A percentile compares a stretch with the other conserved stretches of the same genome.
phyloP scores from a whole-genome alignment of 352 stramenopile species.

The Phytophthora pluvialis region DNA sequence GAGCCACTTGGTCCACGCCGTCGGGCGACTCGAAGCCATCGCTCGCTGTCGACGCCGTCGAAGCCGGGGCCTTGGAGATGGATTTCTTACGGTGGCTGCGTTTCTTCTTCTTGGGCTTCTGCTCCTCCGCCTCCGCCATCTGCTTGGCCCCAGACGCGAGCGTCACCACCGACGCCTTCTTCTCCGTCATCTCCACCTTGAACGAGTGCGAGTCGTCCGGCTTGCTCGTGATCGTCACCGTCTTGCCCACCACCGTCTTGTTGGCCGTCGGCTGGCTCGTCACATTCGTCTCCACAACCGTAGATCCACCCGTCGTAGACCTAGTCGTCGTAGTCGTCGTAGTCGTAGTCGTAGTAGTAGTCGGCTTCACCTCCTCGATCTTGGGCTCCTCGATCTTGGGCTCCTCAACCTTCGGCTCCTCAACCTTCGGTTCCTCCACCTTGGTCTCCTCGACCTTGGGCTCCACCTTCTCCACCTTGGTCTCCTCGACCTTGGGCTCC shows the following conservation, averaged over 20 bases:
- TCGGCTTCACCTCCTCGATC: slow-evolving; percentile 18
- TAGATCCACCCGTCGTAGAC: slow-evolving; percentile 24
- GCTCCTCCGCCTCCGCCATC: slow-evolving; percentile 12
- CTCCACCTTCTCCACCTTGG: slow-evolving; percentile 5
- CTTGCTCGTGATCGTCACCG: slow-evolving; percentile 42
- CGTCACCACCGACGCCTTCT: slow-evolving; percentile 38
- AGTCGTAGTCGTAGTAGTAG: slow-evolving; percentile 10
- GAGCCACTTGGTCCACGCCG: slow-evolving; percentile 35
- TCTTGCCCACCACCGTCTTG: slow-evolving; percentile 46
- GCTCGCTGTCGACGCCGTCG: slow-evolving; percentile 28
- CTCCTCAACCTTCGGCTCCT: slow-evolving; percentile 7
- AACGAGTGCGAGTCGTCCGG: slow-evolving; percentile 36
- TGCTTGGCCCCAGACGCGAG: slow-evolving; percentile 22
- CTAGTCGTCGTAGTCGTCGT: slow-evolving; percentile 27
- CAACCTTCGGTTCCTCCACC: background rate
- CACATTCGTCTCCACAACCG: slow-evolving; percentile 40
- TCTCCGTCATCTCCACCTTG: slow-evolving; percentile 44
- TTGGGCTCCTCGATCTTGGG: slow-evolving; percentile 6
- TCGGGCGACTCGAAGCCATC: slow-evolving; percentile 44
- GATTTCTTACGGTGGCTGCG: slow-evolving; percentile 37
- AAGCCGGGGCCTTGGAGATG: slow-evolving; percentile 21
- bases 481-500: slow-evolving; percentile 9
- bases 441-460: slow-evolving; percentile 9
- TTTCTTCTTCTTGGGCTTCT: slow-evolving; percentile 54
- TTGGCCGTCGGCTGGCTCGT: slow-evolving; percentile 32